Evolutionary conservation across 208 protist genomes (phyloP).

Genomic region (Polymyxa betae): DNA sequence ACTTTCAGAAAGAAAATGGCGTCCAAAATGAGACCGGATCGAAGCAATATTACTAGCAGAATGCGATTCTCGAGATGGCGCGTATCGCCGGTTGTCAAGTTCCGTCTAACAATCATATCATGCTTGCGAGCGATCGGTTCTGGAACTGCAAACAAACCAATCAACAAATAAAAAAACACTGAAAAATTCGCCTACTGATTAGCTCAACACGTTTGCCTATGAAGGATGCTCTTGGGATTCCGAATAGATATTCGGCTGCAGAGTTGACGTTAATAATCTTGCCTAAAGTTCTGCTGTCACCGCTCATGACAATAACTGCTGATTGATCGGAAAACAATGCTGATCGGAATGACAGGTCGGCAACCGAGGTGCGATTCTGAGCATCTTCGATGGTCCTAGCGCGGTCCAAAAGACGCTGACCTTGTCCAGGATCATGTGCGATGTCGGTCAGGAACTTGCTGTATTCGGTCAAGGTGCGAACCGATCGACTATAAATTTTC

Average conservation of each 20-base stretch:
- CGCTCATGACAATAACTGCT: conserved; percentile 39
- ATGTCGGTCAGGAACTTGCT: conserved; percentile 29
- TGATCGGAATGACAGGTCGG: conserved; percentile 3
- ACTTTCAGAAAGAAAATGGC: conserved; percentile 18
- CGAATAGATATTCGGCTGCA: conserved; percentile 21
- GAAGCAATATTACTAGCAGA: background rate
- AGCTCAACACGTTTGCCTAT: conserved; percentile 4
- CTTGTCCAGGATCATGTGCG: conserved; percentile 7
- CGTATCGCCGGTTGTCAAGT: background rate
- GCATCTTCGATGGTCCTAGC: background rate
- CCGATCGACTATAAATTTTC: conserved; percentile 28
- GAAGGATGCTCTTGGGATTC: background rate
- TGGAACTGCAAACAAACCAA: background rate
- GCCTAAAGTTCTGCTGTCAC: background rate
- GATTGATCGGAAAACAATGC: conserved; percentile 21
- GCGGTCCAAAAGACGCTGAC: background rate
- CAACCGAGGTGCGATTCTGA: background rate
- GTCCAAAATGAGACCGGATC: background rate
- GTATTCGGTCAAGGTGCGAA: background rate
- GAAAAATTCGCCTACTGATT: background rate
- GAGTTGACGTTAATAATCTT: conserved; percentile 39
- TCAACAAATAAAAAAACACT: background rate
- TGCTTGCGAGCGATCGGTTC: conserved; percentile 27
- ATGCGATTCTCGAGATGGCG: background rate
- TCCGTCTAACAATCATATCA: background rate